Evolutionary conservation across 169 alveolate species (phyloP), one percentile per base, ranked within the genome.

Genomic region (Plasmodium falciparum): DNA sequence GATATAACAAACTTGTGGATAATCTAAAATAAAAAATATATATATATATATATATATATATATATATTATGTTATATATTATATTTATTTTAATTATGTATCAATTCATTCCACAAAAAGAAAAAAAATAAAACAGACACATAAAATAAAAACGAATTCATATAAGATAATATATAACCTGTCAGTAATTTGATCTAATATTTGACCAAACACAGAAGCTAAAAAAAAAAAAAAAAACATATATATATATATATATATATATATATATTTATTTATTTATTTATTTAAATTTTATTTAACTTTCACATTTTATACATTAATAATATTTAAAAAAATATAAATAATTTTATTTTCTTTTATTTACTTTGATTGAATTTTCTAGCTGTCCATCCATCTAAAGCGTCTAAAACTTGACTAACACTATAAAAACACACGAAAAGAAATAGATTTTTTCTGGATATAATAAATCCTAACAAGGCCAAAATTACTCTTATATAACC

Each of bases 141-240:
- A 15, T 69, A 29, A 76, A 76, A 76, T n/a, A 49, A 33, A 33
- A 33, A 4, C 45, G 45, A 33, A 33, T 33, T 33, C 6, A 33
- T 33, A 7, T 33, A 4, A 4, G 45, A 6, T n/a, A 43, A 56
- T 11, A 49, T 26, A 56, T 8, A 58, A 86, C 92, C 92, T 86
- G 74, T 86, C 92, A 3, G 92, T 86, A 39, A 86, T 86, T 62
- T 86, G 92, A 72, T 86, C 92, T 62, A 86, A 71, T 58, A 86
- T 67, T 61, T 86, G 86, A 5, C 92, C 92, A 65, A 86, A 86
- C 26, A 59, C 49, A 15, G 92, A 86, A 33, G 92, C 92, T 86
- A 67, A 15, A 47, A 29, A 62, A n/a, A 33, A 66, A 24, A 54
- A n/a, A n/a, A n/a, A n/a, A n/a, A n/a, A n/a, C n/a, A n/a, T n/a